Percentiles rank a stretch among this genome's conserved stretches.
These are phyloP conservation scores for Candida takata DNA, from an alignment of 805 yeast species.

Conservation along the genomic window DNA sequence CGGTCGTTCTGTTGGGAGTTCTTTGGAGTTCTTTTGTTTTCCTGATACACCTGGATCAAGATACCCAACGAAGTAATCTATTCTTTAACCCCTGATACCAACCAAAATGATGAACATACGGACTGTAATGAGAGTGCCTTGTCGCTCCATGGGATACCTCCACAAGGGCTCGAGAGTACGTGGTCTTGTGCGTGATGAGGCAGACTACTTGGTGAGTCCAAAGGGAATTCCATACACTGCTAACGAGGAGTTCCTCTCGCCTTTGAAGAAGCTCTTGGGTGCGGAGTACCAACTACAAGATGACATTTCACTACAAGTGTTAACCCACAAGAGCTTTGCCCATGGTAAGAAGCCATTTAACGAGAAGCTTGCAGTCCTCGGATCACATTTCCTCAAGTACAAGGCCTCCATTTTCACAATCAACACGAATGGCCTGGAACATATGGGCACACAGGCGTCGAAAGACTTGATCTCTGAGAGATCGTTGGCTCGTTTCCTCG, in stretches of 20 bases:
- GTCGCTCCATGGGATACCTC: slow-evolving; percentile 27
- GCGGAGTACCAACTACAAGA: slow-evolving; percentile 51
- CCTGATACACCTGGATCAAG: no score
- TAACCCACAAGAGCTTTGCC: slow-evolving; percentile 93
- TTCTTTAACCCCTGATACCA: no score
- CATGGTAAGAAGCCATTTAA: slow-evolving; percentile 87
- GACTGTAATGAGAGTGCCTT: slow-evolving; percentile 1
- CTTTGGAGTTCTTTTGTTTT: no score
- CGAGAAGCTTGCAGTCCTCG: slow-evolving; percentile 74
- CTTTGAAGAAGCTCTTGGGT: slow-evolving; percentile 43
- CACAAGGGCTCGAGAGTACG: slow-evolving; percentile 49
- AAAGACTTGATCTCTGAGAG: slow-evolving; percentile 44
- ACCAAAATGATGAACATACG: slow-evolving; percentile 7
- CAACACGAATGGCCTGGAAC: slow-evolving; percentile 31
- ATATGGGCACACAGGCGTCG: slow-evolving; percentile 50
- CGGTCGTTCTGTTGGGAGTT: no score
- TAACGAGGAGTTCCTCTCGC: slow-evolving; percentile 39
- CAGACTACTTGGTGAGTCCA: slow-evolving; percentile 43
- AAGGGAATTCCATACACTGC: slow-evolving; percentile 50
- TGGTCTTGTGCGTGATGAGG: slow-evolving; percentile 67
- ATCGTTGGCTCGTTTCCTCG: slow-evolving; percentile 46
- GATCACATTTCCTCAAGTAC: slow-evolving; percentile 51
- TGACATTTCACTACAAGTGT: slow-evolving; percentile 60
- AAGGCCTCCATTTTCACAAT: slow-evolving; percentile 28
- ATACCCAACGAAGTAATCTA: no score